Conservation (phyloP, 306 rosid species). For the Mimosa bimucronata region DNA sequence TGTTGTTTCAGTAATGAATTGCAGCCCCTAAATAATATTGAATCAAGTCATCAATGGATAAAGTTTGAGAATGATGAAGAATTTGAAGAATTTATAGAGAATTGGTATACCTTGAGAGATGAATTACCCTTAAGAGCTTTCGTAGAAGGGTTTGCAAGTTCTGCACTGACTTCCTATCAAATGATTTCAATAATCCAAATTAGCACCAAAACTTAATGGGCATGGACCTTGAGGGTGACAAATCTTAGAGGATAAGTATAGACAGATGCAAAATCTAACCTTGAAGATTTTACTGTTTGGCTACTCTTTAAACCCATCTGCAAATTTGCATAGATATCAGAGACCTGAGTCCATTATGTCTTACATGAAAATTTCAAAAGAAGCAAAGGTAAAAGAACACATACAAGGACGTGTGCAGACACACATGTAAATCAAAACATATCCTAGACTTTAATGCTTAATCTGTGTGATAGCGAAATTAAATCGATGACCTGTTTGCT, state of each 20-base stretch:
- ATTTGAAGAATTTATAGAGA: not conserved
- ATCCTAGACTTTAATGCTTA: constrained; percentile 12
- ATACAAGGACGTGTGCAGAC: not conserved
- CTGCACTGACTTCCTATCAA: no score
- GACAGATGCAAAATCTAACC: no score
- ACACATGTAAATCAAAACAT: not conserved
- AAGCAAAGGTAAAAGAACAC: not conserved
- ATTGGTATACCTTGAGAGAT: constrained; percentile 36
- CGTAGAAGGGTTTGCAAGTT: constrained; percentile 13
- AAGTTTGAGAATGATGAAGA: constrained; percentile 1
- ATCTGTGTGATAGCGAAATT: constrained; percentile 20
- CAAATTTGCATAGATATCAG: constrained; percentile 40
- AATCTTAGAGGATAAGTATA: no score
- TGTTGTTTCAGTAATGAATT: constrained; percentile 44
- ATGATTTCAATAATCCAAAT: no score
- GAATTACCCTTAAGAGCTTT: constrained; percentile 28
- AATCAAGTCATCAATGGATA: constrained; percentile 1
- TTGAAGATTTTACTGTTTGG: no score
- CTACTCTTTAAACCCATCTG: constrained; percentile 29
- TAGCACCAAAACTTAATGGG: no score
- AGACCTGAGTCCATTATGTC: constrained; percentile 38
- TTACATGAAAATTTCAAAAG: constrained; percentile 29
- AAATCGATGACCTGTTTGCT: constrained; percentile 46
- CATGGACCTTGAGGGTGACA: no score
- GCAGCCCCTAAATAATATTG: constrained; percentile 42